Evolutionary conservation across 2,329 filamentous ascomycete species (phyloP), one percentile per base, ranked within the genome.

Genomic region (Sarocladium oryzae): DNA sequence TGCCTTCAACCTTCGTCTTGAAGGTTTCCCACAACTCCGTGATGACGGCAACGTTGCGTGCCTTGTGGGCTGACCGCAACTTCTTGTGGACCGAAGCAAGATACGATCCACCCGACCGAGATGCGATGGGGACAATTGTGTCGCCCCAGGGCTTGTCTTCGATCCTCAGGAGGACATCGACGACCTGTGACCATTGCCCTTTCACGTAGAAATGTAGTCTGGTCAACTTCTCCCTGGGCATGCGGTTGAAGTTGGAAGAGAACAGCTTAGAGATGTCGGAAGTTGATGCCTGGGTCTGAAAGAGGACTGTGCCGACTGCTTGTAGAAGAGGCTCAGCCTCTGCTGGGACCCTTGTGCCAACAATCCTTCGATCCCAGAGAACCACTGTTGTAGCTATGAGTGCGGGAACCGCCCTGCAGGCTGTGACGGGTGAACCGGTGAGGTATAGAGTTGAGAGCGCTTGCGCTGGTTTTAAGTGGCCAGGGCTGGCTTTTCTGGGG

Each of bases 11-110:
- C 8, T 55, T 53, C 4, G 53, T 37, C 30, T 56, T 58, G 41
- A 72, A 55, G 16, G 66, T 60, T 28, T 63, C 46, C 69, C 69
- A 72, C 40, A 69, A 56, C 21, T 58, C 57, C 8, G 58, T 54
- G 32, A 67, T 53, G 16, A 60, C 65, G 7, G 57, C 60, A 4
- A 45, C 55, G 41, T 69, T 63, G 36, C 63, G 62, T 2, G 60
- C 46, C 10, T 49, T 53, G 37, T 68, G 64, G 4, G 67, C 66
- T 8, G 40, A 30, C 21, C 58, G 63, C 7, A 68, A 54, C 51
- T 66, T 61, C 49, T 53, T 58, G 55, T 67, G 60, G 21, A 66
- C 60, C 4, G 40, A 52, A 3, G 51, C 21, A 32, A 55, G 36
- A 21, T 48, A 48, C 24, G 43, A 48, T 11, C 43, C 43, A 26